These are phyloP conservation scores for Knufia fluminis DNA, from an alignment of 2,329 filamentous ascomycete genomes.

Conservation along the genomic window DNA sequence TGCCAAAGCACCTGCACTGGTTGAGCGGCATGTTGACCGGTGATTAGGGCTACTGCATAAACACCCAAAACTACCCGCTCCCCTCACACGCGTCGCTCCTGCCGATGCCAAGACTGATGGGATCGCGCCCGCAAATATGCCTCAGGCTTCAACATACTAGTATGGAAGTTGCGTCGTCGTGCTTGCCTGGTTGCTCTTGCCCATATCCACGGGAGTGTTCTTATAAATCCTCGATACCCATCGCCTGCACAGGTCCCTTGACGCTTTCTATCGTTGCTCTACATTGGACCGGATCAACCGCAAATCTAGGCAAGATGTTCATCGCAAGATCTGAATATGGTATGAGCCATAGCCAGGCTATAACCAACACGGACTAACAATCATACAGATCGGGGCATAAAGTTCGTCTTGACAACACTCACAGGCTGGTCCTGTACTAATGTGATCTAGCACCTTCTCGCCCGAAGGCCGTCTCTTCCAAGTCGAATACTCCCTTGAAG, in stretches of 20 bases:
- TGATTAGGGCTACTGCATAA: not conserved
- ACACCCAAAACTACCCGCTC: not conserved
- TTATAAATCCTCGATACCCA: conserved; percentile 32
- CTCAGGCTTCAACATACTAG: not conserved
- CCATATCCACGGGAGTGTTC: no score
- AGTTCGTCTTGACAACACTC: conserved; percentile 49
- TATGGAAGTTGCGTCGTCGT: conserved; percentile 1
- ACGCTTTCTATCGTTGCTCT: no score
- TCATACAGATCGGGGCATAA: conserved; percentile 82
- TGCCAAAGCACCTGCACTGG: not conserved
- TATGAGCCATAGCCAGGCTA: conserved; percentile 39
- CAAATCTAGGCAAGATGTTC: conserved; percentile 88
- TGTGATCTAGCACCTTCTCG: conserved; percentile 75
- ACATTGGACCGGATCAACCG: no score
- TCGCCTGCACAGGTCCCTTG: no score
- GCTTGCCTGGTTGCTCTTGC: not conserved
- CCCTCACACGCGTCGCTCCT: conserved; percentile 1
- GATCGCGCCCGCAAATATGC: no score
- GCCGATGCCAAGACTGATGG: not conserved
- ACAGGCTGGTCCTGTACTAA: conserved; percentile 20
- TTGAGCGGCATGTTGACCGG: not conserved
- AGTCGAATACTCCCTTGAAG: conserved; percentile 99
- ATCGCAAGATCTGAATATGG: conserved; percentile 99
- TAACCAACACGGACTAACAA: conserved; percentile 29
- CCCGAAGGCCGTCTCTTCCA: conserved; percentile 99